Evolutionary conservation across 2,329 filamentous ascomycete genomes (phyloP).

Genomic region (Lojkania enalia): DNA sequence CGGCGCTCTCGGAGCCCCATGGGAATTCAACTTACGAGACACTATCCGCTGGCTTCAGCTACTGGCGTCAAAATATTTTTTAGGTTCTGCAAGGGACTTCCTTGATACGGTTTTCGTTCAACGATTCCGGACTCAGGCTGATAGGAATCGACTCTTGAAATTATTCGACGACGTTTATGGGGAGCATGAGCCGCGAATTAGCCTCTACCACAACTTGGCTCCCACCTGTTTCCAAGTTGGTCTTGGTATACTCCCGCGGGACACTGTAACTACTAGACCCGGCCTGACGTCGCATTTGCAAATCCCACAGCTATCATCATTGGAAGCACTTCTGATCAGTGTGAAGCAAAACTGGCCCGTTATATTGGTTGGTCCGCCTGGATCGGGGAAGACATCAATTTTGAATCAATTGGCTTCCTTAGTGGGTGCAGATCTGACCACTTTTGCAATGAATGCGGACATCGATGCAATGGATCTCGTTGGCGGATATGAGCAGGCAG

Average conservation of each 20-base stretch:
- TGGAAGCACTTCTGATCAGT: constrained; percentile 87
- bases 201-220: constrained; percentile 71
- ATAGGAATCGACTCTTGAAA: constrained; percentile 66
- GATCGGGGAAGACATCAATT: constrained; percentile 82
- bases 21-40: constrained; percentile 95
- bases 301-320: constrained; percentile 64
- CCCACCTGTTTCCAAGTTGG: constrained; percentile 75
- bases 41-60: constrained; percentile 85
- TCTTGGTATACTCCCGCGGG: constrained; percentile 68
- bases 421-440: constrained; percentile 74
- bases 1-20: constrained; percentile 70
- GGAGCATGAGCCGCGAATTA: constrained; percentile 37
- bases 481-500: constrained; percentile 93
- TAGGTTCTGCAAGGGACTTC: constrained; percentile 70
- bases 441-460: constrained; percentile 90
- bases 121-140: constrained; percentile 74
- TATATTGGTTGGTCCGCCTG: constrained; percentile 83
- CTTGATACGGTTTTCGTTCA: constrained; percentile 82
- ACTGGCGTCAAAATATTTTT: constrained; percentile 61
- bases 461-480: constrained; percentile 97
- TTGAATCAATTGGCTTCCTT: constrained; percentile 79
- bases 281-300: constrained; percentile 22
- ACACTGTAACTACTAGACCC: constrained; percentile 46
- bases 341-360: constrained; percentile 85
- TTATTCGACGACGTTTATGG: constrained; percentile 70